These are phyloP conservation scores for Sisymbrium altissimum DNA, from an alignment of 345 rosid species.

Conservation along the genomic window DNA sequence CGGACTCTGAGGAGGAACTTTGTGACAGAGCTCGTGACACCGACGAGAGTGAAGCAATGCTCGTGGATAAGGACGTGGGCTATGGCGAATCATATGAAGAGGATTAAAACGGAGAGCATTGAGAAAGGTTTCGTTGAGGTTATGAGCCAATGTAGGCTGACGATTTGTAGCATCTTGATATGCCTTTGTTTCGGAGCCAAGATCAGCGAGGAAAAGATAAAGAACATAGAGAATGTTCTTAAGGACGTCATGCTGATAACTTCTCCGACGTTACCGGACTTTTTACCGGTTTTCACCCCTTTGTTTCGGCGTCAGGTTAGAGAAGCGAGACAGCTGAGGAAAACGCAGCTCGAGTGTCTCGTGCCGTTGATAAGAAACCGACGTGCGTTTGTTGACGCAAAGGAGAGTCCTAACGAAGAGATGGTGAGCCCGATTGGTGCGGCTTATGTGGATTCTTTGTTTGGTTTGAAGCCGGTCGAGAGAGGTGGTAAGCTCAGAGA, in stretches of 20 bases:
- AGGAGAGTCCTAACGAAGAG: conserved; percentile 41
- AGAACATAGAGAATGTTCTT: conserved; percentile 57
- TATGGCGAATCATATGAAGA: conserved; percentile 57
- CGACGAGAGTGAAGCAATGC: conserved; percentile 71
- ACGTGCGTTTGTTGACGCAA: conserved; percentile 48
- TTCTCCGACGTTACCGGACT: conserved; percentile 70
- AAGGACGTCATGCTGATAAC: conserved; percentile 91
- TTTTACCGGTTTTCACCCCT: conserved; percentile 70
- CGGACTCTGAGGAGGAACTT: conserved; percentile 71
- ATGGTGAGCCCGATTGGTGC: conserved; percentile 97
- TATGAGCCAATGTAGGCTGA: conserved; percentile 67
- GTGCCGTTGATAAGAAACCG: conserved; percentile 69
- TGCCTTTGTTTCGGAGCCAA: conserved; percentile 91
- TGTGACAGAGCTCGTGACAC: conserved; percentile 70
- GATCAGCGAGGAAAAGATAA: conserved; percentile 59
- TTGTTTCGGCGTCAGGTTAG: conserved; percentile 59
- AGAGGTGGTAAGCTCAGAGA: conserved; percentile 55
- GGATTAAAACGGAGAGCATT: conserved; percentile 45
- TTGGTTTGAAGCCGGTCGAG: conserved; percentile 39
- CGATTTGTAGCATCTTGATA: conserved; percentile 72
- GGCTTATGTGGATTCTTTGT: conserved; percentile 83
- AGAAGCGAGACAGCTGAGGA: conserved; percentile 63
- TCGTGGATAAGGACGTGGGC: conserved; percentile 92
- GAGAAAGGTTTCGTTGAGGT: conserved; percentile 69
- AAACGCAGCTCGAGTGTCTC: conserved; percentile 71